Conservation (phyloP, 805 yeast genomes). For the Candida maesae region DNA sequence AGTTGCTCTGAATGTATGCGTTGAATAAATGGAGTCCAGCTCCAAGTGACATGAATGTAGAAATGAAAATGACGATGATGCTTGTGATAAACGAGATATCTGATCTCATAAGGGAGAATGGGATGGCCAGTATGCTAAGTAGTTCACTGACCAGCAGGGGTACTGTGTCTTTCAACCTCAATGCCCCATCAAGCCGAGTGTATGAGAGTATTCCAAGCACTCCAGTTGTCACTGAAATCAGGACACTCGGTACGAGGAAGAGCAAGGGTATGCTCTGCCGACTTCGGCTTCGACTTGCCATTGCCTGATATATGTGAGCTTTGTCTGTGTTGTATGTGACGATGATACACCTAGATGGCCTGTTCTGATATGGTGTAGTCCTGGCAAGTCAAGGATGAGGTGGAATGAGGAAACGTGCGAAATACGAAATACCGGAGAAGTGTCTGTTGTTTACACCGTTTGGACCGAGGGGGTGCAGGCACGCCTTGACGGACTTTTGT, state of each 20-base stretch:
- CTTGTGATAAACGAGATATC: neutral
- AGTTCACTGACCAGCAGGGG: slow-evolving; percentile 16
- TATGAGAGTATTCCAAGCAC: slow-evolving; percentile 12
- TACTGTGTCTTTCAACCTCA: slow-evolving; percentile 3
- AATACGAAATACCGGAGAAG: no score
- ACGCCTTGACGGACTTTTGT: no score
- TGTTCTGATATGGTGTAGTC: no score
- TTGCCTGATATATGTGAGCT: neutral
- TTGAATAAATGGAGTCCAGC: slow-evolving; percentile 23
- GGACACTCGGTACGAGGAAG: slow-evolving; percentile 1
- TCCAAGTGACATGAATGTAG: slow-evolving; percentile 19
- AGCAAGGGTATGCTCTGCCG: slow-evolving; percentile 1
- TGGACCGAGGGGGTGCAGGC: no score
- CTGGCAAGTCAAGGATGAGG: no score
- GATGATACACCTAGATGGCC: no score
- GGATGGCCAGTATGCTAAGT: slow-evolving; percentile 9
- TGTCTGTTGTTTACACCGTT: no score
- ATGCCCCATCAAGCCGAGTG: slow-evolving; percentile 1
- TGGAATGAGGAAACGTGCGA: no score
- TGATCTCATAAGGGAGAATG: slow-evolving; percentile 4
- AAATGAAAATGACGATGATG: slow-evolving; percentile 1
- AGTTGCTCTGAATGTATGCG: neutral
- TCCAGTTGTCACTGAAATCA: slow-evolving; percentile 16
- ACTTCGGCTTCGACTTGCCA: slow-evolving; percentile 8
- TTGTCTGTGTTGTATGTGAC: neutral